Percentiles rank a stretch among this genome's conserved stretches.
These are phyloP conservation scores for Wallemia ichthyophaga DNA, from an alignment of 1,284 basidiomycete genomes.

Conservation along the genomic window DNA sequence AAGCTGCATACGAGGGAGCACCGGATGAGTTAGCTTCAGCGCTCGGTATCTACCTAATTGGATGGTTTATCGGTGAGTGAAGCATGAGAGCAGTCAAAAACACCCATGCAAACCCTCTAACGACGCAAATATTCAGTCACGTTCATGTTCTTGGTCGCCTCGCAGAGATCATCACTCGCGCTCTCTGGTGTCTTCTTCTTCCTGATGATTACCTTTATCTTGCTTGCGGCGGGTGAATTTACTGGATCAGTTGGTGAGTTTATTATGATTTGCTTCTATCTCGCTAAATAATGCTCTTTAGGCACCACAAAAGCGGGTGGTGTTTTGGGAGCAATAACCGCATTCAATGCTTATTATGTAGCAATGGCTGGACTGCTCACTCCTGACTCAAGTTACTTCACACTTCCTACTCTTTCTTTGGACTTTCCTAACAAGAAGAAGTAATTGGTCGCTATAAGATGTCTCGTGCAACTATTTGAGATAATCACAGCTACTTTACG, in stretches of 20 bases:
- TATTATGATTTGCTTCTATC: no score
- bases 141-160: conserved; percentile 10
- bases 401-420: conserved; percentile 9
- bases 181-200: conserved; percentile 17
- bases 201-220: conserved; percentile 16
- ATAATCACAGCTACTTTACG: no score
- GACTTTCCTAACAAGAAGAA: conserved; percentile 1
- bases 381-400: conserved; percentile 14
- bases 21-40: conserved; percentile 3
- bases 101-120: no score
- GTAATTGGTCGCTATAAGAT: no score
- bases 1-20: conserved; percentile 7
- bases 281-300: no score
- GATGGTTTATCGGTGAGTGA: conserved; percentile 9
- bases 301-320: not conserved
- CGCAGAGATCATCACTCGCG: conserved; percentile 13
- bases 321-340: not conserved
- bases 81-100: no score
- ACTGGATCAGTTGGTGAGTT: no score
- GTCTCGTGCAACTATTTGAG: no score
- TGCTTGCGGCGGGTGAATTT: conserved; percentile 5
- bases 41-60: conserved; percentile 2
- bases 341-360: conserved; percentile 8
- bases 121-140: conserved; percentile 2
- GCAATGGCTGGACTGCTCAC: conserved; percentile 16